Evolutionary conservation across 805 yeast species (phyloP), one percentile per base, ranked within the genome.

Genomic region (Candida parachauliodes): DNA sequence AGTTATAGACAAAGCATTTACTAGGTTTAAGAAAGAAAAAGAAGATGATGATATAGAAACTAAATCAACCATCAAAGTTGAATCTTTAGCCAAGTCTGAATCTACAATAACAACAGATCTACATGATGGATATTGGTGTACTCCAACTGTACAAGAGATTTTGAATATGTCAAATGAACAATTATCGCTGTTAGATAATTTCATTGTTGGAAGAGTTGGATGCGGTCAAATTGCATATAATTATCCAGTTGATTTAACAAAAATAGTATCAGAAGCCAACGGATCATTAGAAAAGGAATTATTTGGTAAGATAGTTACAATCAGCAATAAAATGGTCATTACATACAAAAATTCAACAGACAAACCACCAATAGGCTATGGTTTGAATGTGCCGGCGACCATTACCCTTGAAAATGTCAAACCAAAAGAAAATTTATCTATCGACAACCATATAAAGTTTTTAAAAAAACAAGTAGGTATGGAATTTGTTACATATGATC

Each of bases 401-500:
- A 75, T 84, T 5, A 77, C 86, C 0, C 48, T 84, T 28, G 87
- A 82, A 50, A 73, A 73, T 28, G 68, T 80, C 18, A 76, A 64
- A 43, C 88, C 89, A 3, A 59, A 54, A 16, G 49, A 60, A 18
- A 69, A 68, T 18, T 55, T 61, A 8, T 74, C 75, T 28, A 59
- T 69, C 29, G 62, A 70, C 50, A 57, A 68, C 17, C 74, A 74
- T 50, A 70, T 81, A 19, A 69, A 67, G 33, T 66, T 65, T 36
- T 63, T 83, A 34, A 75, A 76, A 44, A 68, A 64, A 33, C 60
- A 70, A 46, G 71, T 50, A 23, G 95, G 89, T 5, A 87, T 83
- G 81, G 80, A 81, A 44, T 88, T 84, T 54, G 68, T 89, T 10
- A 81, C 88, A 4, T 88, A 81, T 53, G 88, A 84, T 50, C 88